Evolutionary conservation across 768 basidiomycete genomes (phyloP), one percentile per base, ranked within the genome.

Genomic region (button mushroom (Agaricus bisporus)): DNA sequence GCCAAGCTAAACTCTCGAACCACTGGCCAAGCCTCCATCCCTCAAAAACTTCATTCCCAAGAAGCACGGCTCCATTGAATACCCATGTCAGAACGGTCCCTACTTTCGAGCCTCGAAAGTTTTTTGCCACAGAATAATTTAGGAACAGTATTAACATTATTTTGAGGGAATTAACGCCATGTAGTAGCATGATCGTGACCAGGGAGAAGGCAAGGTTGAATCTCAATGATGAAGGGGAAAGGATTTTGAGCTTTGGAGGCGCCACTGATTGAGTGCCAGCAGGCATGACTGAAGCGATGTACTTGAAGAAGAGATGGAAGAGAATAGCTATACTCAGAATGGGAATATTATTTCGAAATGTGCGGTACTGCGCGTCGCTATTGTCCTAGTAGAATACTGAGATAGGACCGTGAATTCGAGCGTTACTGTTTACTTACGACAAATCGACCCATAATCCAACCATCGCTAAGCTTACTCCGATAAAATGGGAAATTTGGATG

Each of bases 321-420:
- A 69, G 54, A 14, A 75, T 73, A 11, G 73, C 71, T 29, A 68
- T 58, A 15, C 75, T 61, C 4, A 98, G 77, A 5, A 83, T 66
- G 5, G 85, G 80, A 43, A 98, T 64, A 64, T 93, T 91, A 60
- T 78, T 75, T 37, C 97, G 81, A 68, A 99, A 97, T 3, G 83
- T 79, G 22, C 87, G 86, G 65, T 94, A 98, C 72, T 98, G 97
- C 0, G 77, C 72, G 62, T 98, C 97, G 58, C 90, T 92, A 63
- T 87, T 90, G 68, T 99, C 97, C 95, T 98, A 29, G 22, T 46
- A 54, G 32, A 29, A 56, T 46, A 22, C 48, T 56, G 32, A 53
- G 51, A 32, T 41, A 43, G 5, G 38, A 14, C 35, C 11, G 44
- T 36, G 35, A 22, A 11, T 20, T n/a, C 41, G 29, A 37, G 49